Evolutionary conservation across 805 yeast species (phyloP).

Genomic region (Cyberlindnera mississippiensis): DNA sequence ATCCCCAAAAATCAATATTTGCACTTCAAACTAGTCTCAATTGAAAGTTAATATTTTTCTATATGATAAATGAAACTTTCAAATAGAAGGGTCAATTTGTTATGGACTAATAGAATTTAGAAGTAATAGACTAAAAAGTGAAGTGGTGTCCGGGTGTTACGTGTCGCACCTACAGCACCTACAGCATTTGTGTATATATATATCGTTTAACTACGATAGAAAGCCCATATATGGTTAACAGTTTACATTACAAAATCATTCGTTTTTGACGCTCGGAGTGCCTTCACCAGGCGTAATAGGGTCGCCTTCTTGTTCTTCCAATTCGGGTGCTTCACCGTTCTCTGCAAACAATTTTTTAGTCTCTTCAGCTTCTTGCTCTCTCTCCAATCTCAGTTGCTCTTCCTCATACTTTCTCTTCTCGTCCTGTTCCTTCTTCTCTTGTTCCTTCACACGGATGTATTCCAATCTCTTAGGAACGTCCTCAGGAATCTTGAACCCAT

Average conservation of each 20-base stretch:
- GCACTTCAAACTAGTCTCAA: too few species aligned
- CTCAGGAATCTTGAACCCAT: conserved; percentile 14
- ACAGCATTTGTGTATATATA: too few species aligned
- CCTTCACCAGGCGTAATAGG: conserved; percentile 6
- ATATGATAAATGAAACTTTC: too few species aligned
- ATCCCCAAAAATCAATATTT: too few species aligned
- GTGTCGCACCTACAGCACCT: too few species aligned
- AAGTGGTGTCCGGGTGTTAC: too few species aligned
- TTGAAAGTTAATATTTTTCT: too few species aligned
- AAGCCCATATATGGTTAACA: too few species aligned
- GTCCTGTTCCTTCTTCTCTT: conserved; percentile 12
- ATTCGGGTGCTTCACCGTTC: conserved; percentile 38
- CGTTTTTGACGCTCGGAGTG: background rate
- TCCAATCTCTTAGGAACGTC: conserved; percentile 9
- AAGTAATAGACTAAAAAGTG: too few species aligned
- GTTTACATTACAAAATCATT: background rate
- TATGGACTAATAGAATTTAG: too few species aligned
- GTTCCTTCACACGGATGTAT: conserved; percentile 3
- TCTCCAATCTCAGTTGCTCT: conserved; percentile 11
- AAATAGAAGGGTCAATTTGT: too few species aligned
- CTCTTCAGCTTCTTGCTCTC: conserved; percentile 11
- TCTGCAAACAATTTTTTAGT: conserved; percentile 52
- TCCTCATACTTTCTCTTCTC: conserved; percentile 14
- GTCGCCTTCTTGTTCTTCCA: conserved; percentile 14
- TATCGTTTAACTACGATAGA: too few species aligned